Percentiles rank a stretch among this genome's conserved stretches.
Evolutionary conservation across 2,329 filamentous ascomycete species (phyloP).

Genomic region (Podosphaera leucotricha): DNA sequence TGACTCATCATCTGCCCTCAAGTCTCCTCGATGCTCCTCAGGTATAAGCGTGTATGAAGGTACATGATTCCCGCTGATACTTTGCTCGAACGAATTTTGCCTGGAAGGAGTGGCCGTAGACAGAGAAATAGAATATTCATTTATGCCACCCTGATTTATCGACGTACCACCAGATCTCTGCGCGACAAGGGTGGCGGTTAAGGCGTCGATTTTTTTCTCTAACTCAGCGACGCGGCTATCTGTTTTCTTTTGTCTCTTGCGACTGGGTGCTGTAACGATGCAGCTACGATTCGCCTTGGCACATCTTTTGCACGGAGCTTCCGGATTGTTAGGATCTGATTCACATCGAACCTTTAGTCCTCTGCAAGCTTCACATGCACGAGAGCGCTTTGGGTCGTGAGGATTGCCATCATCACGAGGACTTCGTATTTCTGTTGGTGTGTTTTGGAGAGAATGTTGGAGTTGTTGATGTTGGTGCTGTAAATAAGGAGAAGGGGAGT

Average conservation of each 20-base stretch:
- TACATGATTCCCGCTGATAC: slow-evolving; percentile 13
- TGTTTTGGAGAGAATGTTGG: neutral
- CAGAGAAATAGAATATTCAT: neutral
- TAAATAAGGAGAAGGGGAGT: neutral
- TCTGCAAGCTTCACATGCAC: slow-evolving; percentile 21
- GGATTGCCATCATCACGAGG: slow-evolving; percentile 6
- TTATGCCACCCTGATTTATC: slow-evolving; percentile 2
- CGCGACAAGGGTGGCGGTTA: slow-evolving; percentile 18
- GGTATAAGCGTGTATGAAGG: slow-evolving; percentile 7
- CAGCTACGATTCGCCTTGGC: slow-evolving; percentile 18
- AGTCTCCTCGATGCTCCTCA: slow-evolving; percentile 10
- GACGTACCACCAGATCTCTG: slow-evolving; percentile 6
- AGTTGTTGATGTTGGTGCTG: neutral
- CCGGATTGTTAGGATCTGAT: slow-evolving; percentile 14
- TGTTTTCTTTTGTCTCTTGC: slow-evolving; percentile 22
- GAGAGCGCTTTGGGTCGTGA: slow-evolving; percentile 15
- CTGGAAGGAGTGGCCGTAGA: neutral
- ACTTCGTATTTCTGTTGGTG: neutral
- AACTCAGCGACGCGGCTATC: slow-evolving; percentile 22
- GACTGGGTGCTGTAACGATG: slow-evolving; percentile 18
- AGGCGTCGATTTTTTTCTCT: slow-evolving; percentile 20
- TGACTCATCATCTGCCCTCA: slow-evolving; percentile 12
- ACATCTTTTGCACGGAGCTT: slow-evolving; percentile 19
- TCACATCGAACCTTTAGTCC: slow-evolving; percentile 21
- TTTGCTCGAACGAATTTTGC: slow-evolving; percentile 14